Evolutionary conservation across 495 filamentous ascomycete genomes (phyloP), one percentile per base, ranked within the genome.

Genomic region (Entonaema liquescens): DNA sequence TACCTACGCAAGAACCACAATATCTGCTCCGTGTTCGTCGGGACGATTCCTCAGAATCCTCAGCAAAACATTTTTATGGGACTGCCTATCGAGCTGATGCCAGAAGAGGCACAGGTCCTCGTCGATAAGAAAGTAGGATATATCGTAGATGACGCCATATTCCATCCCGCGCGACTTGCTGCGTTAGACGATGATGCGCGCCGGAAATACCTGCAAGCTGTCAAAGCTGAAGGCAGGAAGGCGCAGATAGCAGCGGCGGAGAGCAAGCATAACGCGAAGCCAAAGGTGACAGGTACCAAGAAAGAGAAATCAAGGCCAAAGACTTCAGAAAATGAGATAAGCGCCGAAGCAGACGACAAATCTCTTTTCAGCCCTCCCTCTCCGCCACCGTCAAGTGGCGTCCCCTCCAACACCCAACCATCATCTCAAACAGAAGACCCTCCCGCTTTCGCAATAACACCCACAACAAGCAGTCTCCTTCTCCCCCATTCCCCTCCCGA

Each of bases 1-100:
- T 89, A 93, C 81, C 82, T 97, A 65, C 90, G 95, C 67, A 88
- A 89, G 33, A 83, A 88, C 72, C 85, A 98, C 80, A 89, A 93
- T 78, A 96, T 97, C 74, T 93, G 92, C 73, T 93, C 94, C 56
- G 92, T 95, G 23, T 82, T 98, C 53, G 90, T 91, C 52, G 95
- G 95, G 44, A 92, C 91, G 2, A 88, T 98, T 42, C 93, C 96
- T 2, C 95, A 97, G 80, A 88, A 91, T 44, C 93, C 95, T 5
- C 93, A 95, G 72, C 95, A 99, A 79, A 99, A 98, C 83, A 85
- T 97, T 56, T 98, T 98, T 77, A 85, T 94, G 63, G 93, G 95
- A 19, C 79, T 98, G 36, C 95, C 95, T 1, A 74, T 98, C 38
- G 90, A 97, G 81, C 82, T 99, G 42, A 93, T 95, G 86, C 89